These are phyloP conservation scores for Ogataea degrootiae DNA, from an alignment of 805 yeast species.

Conservation along the genomic window DNA sequence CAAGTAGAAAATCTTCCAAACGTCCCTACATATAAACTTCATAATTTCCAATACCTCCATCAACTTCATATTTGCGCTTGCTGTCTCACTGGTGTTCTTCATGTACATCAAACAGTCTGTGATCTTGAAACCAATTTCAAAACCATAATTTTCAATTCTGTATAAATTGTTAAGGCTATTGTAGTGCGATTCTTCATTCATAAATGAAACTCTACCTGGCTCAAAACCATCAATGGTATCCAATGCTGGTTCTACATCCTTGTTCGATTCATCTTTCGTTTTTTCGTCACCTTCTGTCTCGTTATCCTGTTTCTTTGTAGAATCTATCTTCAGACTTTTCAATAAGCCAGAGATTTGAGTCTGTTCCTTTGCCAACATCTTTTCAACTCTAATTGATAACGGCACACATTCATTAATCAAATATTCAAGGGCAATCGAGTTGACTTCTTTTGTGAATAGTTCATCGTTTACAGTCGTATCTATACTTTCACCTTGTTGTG, in stretches of 20 bases:
- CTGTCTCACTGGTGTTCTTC: slow-evolving; percentile 13
- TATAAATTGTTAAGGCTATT: slow-evolving; percentile 47
- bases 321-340: slow-evolving; percentile 8
- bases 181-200: slow-evolving; percentile 30
- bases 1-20: slow-evolving; percentile 75
- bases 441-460: slow-evolving; percentile 39
- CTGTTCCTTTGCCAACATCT: slow-evolving; percentile 32
- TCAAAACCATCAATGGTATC: slow-evolving; percentile 8
- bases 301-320: not conserved
- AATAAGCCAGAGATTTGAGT: slow-evolving; percentile 11
- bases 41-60: slow-evolving; percentile 72
- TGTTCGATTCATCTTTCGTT: slow-evolving; percentile 4
- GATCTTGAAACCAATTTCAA: slow-evolving; percentile 34
- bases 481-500: too few species aligned
- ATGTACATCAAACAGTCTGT: slow-evolving; percentile 26
- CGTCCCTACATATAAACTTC: slow-evolving; percentile 89
- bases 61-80: slow-evolving; percentile 28
- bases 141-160: slow-evolving; percentile 69
- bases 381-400: slow-evolving; percentile 57
- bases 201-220: slow-evolving; percentile 38
- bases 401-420: slow-evolving; percentile 78
- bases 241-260: slow-evolving; percentile 8
- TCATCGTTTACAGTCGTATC: slow-evolving; percentile 4
- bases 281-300: not conserved
- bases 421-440: slow-evolving; percentile 51